phyloP scores from a whole-genome alignment of 2,329 filamentous ascomycete genomes.

The Pseudogymnoascus sp. region DNA sequence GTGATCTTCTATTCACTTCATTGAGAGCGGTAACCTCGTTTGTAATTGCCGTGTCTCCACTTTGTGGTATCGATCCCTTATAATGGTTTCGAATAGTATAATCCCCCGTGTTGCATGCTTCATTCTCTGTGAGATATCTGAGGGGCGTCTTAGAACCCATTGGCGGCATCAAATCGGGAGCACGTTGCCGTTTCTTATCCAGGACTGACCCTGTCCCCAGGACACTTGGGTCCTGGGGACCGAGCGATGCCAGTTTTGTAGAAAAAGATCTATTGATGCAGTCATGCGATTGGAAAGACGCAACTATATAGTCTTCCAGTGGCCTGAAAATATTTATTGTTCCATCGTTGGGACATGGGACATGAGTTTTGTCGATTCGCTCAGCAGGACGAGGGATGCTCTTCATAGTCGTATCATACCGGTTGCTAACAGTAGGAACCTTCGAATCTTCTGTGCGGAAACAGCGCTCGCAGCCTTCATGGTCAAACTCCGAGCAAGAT shows the following conservation, averaged over 20 bases:
- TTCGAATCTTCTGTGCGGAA: neutral
- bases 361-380: neutral
- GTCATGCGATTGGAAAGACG: slow-evolving; percentile 59
- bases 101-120: slow-evolving; percentile 69
- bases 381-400: neutral
- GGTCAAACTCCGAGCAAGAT: neutral
- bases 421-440: neutral
- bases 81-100: slow-evolving; percentile 32
- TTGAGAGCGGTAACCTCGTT: slow-evolving; percentile 12
- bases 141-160: slow-evolving; percentile 68
- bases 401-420: neutral
- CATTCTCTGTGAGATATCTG: slow-evolving; percentile 72
- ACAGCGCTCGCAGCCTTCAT: neutral
- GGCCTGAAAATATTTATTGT: slow-evolving; percentile 60
- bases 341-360: slow-evolving; percentile 22
- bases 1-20: slow-evolving; percentile 49
- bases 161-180: slow-evolving; percentile 39
- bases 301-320: slow-evolving; percentile 68
- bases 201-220: slow-evolving; percentile 25
- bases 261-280: slow-evolving; percentile 72
- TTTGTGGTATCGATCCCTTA: slow-evolving; percentile 28
- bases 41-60: slow-evolving; percentile 16
- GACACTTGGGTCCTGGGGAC: slow-evolving; percentile 22
- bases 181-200: slow-evolving; percentile 27
- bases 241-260: slow-evolving; percentile 36